These are phyloP conservation scores for Cyberlindnera americana DNA, from an alignment of 805 yeast species.

Conservation along the genomic window DNA sequence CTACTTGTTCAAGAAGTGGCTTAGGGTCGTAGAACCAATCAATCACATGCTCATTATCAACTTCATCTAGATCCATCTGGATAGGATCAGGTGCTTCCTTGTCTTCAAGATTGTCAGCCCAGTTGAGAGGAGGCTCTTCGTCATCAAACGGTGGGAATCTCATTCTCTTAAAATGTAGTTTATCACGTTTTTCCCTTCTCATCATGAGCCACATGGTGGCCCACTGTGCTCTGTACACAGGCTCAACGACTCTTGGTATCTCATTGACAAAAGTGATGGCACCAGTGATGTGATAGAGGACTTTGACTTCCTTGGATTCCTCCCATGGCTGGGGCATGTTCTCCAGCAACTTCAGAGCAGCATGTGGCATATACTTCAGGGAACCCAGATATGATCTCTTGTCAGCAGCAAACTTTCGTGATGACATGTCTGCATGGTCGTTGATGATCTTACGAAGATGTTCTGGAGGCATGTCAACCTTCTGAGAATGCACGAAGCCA, in stretches of 20 bases:
- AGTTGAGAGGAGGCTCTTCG: constrained; percentile 89
- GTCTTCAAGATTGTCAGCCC: constrained; percentile 74
- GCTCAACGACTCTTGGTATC: constrained; percentile 86
- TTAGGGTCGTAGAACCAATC: constrained; percentile 82
- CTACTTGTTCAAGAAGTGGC: constrained; percentile 60
- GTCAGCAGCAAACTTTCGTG: constrained; percentile 74
- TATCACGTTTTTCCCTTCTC: constrained; percentile 91
- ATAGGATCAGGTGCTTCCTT: constrained; percentile 72
- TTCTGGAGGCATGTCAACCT: constrained; percentile 89
- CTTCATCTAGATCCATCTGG: constrained; percentile 58
- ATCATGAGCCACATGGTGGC: constrained; percentile 87
- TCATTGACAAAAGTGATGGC: constrained; percentile 96
- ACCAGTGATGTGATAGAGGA: constrained; percentile 85
- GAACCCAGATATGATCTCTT: constrained; percentile 88
- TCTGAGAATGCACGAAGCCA: constrained; percentile 53
- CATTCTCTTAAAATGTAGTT: constrained; percentile 87
- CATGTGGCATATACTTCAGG: constrained; percentile 93
- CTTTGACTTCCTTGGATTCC: constrained; percentile 75
- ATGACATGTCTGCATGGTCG: constrained; percentile 82
- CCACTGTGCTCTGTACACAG: constrained; percentile 94
- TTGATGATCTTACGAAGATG: constrained; percentile 81
- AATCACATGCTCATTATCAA: constrained; percentile 54
- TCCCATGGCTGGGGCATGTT: constrained; percentile 99
- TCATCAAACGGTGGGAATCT: constrained; percentile 96
- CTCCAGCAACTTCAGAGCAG: constrained; percentile 81